Conservation (phyloP, 345 rosid genomes). For the Physaria fendleri region DNA sequence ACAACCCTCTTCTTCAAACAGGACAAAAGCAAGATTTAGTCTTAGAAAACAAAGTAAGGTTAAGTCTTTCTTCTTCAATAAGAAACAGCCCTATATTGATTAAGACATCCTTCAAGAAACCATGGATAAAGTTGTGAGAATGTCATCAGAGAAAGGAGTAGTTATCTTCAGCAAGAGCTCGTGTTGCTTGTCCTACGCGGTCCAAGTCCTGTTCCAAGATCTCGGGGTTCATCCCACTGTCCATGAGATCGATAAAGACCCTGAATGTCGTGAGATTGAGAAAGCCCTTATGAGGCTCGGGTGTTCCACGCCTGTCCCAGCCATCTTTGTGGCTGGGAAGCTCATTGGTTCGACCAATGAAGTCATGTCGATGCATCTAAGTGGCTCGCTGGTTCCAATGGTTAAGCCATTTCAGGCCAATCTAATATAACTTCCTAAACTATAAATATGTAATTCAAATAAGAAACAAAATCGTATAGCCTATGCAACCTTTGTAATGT, state of each 20-base stretch:
- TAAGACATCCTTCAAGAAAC: constrained; percentile 5
- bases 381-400: constrained; percentile 50
- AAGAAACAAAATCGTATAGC: background rate
- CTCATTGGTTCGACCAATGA: constrained; percentile 70
- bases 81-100: constrained; percentile 10
- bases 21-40: background rate
- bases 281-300: constrained; percentile 68
- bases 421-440: constrained; percentile 8
- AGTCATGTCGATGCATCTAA: constrained; percentile 74
- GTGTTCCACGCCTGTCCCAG: constrained; percentile 55
- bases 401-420: constrained; percentile 54
- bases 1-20: background rate
- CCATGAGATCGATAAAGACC: constrained; percentile 66
- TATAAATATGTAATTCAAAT: background rate
- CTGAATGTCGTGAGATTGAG: constrained; percentile 73
- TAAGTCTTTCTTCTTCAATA: background rate
- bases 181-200: constrained; percentile 70
- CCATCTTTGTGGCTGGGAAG: constrained; percentile 67
- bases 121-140: constrained; percentile 66
- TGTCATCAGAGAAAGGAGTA: constrained; percentile 60
- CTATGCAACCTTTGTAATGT: constrained; percentile 25
- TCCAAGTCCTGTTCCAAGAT: constrained; percentile 60
- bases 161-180: constrained; percentile 82
- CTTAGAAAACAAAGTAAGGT: background rate
- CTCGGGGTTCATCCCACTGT: constrained; percentile 53